phyloP scores from a whole-genome alignment of 805 yeast genomes.

The Nakazawaea wickerhamii region DNA sequence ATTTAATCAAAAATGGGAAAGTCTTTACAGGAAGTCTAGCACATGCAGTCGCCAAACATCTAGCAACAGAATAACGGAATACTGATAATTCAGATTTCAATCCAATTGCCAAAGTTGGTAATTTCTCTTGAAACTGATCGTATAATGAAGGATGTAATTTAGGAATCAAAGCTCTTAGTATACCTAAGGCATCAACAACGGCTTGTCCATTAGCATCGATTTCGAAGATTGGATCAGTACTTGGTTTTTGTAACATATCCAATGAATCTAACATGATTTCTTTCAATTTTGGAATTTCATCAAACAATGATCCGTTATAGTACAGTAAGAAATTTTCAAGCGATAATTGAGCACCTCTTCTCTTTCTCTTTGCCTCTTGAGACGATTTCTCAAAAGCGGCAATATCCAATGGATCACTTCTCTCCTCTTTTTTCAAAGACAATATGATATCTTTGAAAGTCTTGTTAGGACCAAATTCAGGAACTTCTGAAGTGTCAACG shows the following conservation, averaged over 20 bases:
- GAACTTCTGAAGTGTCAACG: slow-evolving; percentile 94
- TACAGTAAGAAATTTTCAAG: slow-evolving; percentile 51
- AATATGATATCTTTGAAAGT: slow-evolving; percentile 49
- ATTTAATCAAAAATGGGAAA: slow-evolving; percentile 73
- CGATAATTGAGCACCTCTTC: slow-evolving; percentile 77
- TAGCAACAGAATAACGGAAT: slow-evolving; percentile 84
- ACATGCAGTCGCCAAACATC: slow-evolving; percentile 79
- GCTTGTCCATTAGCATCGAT: slow-evolving; percentile 62
- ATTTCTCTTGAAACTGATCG: slow-evolving; percentile 42
- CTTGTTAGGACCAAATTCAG: slow-evolving; percentile 74
- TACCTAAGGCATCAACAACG: slow-evolving; percentile 81
- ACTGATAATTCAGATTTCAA: slow-evolving; percentile 73
- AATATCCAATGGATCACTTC: slow-evolving; percentile 54
- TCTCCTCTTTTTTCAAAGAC: slow-evolving; percentile 76
- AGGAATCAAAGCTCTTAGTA: slow-evolving; percentile 69
- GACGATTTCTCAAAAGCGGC: slow-evolving; percentile 58
- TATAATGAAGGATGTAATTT: slow-evolving; percentile 46
- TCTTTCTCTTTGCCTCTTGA: slow-evolving; percentile 69
- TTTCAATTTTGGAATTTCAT: slow-evolving; percentile 59
- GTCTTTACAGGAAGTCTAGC: slow-evolving; percentile 61
- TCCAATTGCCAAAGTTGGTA: slow-evolving; percentile 47
- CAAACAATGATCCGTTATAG: slow-evolving; percentile 53
- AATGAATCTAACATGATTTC: slow-evolving; percentile 65
- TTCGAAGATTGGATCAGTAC: slow-evolving; percentile 23
- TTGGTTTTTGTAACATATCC: slow-evolving; percentile 20